Conservation (phyloP, 169 alveolate species). For the Plasmodium adleri region DNA sequence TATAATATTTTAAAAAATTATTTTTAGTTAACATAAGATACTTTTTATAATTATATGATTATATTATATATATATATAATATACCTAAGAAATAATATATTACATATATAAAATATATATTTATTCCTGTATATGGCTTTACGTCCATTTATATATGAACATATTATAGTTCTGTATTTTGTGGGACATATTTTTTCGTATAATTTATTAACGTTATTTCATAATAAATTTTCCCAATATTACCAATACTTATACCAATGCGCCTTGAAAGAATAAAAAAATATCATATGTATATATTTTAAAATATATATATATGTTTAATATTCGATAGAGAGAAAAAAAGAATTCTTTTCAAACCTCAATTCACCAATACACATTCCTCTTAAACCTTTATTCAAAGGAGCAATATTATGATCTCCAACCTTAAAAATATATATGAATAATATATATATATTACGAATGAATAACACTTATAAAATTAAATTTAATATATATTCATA, state of each 20-base stretch:
- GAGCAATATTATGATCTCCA: conserved; percentile 82
- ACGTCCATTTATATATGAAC: too few relatives aligned
- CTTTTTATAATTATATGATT: too few relatives aligned
- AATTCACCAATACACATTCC: conserved; percentile 86
- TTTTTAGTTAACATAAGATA: too few relatives aligned
- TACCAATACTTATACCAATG: conserved; percentile 82
- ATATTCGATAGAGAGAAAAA: not conserved
- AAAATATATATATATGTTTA: not conserved
- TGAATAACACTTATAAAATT: too few relatives aligned
- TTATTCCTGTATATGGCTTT: too few relatives aligned
- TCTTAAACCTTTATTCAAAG: conserved; percentile 80
- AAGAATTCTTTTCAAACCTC: conserved; percentile 67
- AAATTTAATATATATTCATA: too few relatives aligned
- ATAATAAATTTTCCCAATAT: conserved; percentile 81
- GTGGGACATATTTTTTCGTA: conserved; percentile 1
- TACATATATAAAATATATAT: too few relatives aligned
- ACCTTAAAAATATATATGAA: conserved; percentile 61
- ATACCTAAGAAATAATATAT: too few relatives aligned
- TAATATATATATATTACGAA: not conserved
- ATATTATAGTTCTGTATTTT: conserved; percentile 28
- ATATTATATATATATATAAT: too few relatives aligned
- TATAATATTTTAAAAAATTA: too few relatives aligned
- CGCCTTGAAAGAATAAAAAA: conserved; percentile 72
- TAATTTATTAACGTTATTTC: conserved; percentile 79
- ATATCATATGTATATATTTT: not conserved